Conservation (phyloP, 805 yeast species). For the Ogataea nakhonphanomensis region DNA sequence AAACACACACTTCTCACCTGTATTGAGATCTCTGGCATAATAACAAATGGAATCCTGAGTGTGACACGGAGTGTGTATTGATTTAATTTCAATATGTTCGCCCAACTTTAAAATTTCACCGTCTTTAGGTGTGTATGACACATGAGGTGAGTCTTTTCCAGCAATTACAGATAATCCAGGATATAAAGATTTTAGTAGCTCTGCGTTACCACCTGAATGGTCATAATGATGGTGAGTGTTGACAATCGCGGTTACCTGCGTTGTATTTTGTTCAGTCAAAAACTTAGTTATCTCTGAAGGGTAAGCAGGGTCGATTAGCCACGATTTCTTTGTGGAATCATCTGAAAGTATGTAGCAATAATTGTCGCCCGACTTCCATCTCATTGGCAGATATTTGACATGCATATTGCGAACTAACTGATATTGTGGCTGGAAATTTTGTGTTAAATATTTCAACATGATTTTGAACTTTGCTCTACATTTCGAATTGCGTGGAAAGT, state of each 20-base stretch:
- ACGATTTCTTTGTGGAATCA: conserved; percentile 58
- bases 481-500: too few relatives aligned
- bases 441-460: neutral
- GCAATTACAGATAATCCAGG: conserved; percentile 68
- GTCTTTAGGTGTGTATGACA: conserved; percentile 67
- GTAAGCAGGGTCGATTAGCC: conserved; percentile 92
- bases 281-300: conserved; percentile 63
- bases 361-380: conserved; percentile 94
- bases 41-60: conserved; percentile 96
- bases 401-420: conserved; percentile 55
- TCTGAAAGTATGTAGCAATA: conserved; percentile 80
- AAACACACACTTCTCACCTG: conserved; percentile 72
- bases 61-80: conserved; percentile 96
- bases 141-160: conserved; percentile 77
- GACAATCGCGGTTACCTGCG: conserved; percentile 69
- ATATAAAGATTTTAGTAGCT: conserved; percentile 28
- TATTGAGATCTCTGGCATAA: conserved; percentile 59
- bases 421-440: neutral
- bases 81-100: conserved; percentile 58
- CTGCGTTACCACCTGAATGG: conserved; percentile 83
- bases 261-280: conserved; percentile 29
- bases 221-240: conserved; percentile 97
- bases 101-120: conserved; percentile 63
- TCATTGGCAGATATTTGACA: conserved; percentile 77
- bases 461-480: too few relatives aligned